Conservation (phyloP, 2,329 filamentous ascomycete genomes). For the Chaetomiaceae sp. region DNA sequence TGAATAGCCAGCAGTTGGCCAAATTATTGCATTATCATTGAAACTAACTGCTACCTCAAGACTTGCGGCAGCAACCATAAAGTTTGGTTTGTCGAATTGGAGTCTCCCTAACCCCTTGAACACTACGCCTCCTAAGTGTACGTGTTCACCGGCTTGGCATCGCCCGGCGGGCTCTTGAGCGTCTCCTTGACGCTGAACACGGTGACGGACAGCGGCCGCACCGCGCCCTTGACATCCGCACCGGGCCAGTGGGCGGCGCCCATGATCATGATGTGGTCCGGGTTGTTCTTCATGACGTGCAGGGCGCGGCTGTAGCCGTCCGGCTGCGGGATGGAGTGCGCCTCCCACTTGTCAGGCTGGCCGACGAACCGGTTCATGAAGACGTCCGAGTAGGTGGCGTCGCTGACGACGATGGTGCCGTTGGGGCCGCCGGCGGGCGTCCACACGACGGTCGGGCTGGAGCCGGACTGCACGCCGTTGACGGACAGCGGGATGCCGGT, state of each 20-base stretch:
- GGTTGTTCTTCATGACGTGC: neutral
- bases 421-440: slow-evolving; percentile 2
- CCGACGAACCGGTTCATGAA: neutral
- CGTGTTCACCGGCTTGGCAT: no score
- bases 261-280: slow-evolving; percentile 1
- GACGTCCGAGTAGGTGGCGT: neutral
- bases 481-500: slow-evolving; percentile 26
- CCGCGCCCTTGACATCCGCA: neutral
- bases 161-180: no score
- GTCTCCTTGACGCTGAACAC: neutral
- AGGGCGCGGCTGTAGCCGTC: neutral
- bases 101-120: no score
- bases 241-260: neutral
- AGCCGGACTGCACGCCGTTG: neutral
- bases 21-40: no score
- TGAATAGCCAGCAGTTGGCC: no score
- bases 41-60: no score
- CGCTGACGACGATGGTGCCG: slow-evolving; percentile 6
- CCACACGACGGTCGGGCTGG: slow-evolving; percentile 2
- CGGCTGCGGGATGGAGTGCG: no score
- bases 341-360: neutral
- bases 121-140: no score
- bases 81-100: no score
- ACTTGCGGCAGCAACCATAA: no score
- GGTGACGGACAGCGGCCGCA: neutral